Evolutionary conservation across 352 stramenopile species (phyloP).

Genomic region (Globisporangium mamillatum): DNA sequence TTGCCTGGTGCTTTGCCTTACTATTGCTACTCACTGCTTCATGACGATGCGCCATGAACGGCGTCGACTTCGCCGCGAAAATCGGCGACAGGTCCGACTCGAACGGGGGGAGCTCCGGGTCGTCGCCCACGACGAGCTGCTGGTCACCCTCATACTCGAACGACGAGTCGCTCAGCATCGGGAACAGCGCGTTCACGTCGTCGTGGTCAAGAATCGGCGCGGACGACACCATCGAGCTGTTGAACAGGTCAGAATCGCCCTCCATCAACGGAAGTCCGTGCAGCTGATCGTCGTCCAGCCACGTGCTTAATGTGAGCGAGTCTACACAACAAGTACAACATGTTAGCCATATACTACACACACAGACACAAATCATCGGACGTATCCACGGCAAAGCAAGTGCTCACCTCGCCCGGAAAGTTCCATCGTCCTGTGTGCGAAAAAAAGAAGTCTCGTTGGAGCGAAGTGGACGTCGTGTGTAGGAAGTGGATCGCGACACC

Average conservation of each 20-base stretch:
- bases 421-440: constrained; percentile 10
- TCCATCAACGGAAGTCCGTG: constrained; percentile 26
- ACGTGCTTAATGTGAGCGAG: constrained; percentile 32
- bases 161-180: constrained; percentile 32
- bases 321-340: constrained; percentile 14
- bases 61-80: constrained; percentile 30
- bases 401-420: constrained; percentile 14
- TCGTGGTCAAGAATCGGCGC: constrained; percentile 27
- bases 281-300: constrained; percentile 53
- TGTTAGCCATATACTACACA: constrained; percentile 20
- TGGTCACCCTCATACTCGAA: constrained; percentile 33
- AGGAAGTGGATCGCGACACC: neutral
- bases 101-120: constrained; percentile 31
- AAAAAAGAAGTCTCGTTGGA: neutral
- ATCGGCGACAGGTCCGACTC: constrained; percentile 58
- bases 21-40: neutral
- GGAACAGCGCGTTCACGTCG: constrained; percentile 23
- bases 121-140: constrained; percentile 22
- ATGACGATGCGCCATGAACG: neutral
- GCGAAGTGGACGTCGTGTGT: neutral
- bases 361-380: neutral
- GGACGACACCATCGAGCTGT: constrained; percentile 19
- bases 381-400: neutral
- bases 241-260: constrained; percentile 27
- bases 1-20: constrained; percentile 12